Conservation (phyloP, 768 basidiomycete species). For the Astraeus odoratus region DNA sequence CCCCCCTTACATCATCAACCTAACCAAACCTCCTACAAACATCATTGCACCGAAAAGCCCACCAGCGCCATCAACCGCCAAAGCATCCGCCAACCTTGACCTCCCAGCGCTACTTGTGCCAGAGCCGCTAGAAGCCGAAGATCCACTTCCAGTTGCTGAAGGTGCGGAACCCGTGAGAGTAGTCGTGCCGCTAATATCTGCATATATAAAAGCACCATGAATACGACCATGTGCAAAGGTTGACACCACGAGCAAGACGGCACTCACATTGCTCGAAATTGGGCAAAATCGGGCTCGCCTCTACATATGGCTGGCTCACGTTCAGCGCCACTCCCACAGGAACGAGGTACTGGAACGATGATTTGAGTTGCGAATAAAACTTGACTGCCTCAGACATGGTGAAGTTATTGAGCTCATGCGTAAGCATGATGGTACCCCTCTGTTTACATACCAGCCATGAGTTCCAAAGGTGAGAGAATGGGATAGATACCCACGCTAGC, state of each 20-base stretch:
- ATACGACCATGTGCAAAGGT: neutral
- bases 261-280: constrained; percentile 40
- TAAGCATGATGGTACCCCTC: constrained; percentile 47
- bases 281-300: constrained; percentile 36
- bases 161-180: constrained; percentile 6
- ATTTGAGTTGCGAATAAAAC: constrained; percentile 38
- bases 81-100: constrained; percentile 4
- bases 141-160: neutral
- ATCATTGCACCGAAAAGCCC: neutral
- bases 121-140: constrained; percentile 4
- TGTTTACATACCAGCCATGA: constrained; percentile 11
- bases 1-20: neutral
- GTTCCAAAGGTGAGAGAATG: neutral
- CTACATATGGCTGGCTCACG: constrained; percentile 45
- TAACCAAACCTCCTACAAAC: neutral
- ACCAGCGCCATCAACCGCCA: neutral
- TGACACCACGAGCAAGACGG: too few species aligned
- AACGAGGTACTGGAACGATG: constrained; percentile 41
- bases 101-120: neutral
- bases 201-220: neutral
- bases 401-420: constrained; percentile 54
- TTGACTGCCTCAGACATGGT: constrained; percentile 54
- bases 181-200: constrained; percentile 23
- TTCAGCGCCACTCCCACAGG: constrained; percentile 49
- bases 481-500: constrained; percentile 23